Evolutionary conservation across 2,329 filamentous ascomycete genomes (phyloP), one percentile per base, ranked within the genome.

Genomic region (Tolypocladium inflatum): DNA sequence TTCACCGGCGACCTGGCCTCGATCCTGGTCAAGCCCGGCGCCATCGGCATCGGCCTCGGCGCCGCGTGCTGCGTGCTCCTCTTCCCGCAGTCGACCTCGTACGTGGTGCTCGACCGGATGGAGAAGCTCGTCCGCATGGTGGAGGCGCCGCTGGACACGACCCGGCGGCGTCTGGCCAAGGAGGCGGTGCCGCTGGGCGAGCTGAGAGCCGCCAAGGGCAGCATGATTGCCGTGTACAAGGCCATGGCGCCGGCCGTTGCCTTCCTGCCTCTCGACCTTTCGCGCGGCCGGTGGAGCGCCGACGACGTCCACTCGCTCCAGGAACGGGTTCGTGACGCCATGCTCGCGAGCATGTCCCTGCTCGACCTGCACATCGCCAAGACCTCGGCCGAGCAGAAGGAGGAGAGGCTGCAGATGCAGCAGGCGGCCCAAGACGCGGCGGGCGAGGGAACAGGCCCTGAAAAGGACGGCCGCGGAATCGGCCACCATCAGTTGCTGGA

Each of bases 11-110:
- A 63, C 0, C 56, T 81, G 3, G 70, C 74, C 0, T 62, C 68
- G 5, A 48, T 71, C 0, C 60, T 80, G 23, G 69, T 80, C 3
- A 74, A 76, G 45, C 79, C 79, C 1, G 75, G 73, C 1, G 76
- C 75, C 0, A 71, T 77, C 21, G 78, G 76, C 0, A 68, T 77
- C 8, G 79, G 74, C 0, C 64, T 81, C 0, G 79, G 78, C 0
- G 57, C 76, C 2, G 73, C 68, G 4, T 77, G 73, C 51, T 74
- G 71, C 6, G 55, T 81, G 1, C 58, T 81, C 4, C 68, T 81
- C 51, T 80, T 81, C 57, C 79, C 79, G 0, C 73, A 74, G 45
- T 81, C 79, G 0, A 78, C 79, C 0, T 79, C 78, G 0, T 73
- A 74, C 30, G 67, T 72, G 2, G 73, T 78, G 1, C 64, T 81